Evolutionary conservation across 805 yeast genomes (phyloP).

Genomic region (Ogataea neopini): DNA sequence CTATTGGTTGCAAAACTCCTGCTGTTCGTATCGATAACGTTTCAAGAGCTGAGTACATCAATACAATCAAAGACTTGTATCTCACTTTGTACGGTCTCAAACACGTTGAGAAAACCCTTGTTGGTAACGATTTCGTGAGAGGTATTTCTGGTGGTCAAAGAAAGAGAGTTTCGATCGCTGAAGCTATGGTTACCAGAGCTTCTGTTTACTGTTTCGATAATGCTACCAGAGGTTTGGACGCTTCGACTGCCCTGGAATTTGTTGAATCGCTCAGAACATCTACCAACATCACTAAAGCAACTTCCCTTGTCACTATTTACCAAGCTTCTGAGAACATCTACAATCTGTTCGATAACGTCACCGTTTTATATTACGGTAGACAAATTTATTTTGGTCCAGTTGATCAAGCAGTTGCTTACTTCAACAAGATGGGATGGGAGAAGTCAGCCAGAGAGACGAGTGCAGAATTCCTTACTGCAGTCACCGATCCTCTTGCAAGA

Average conservation of each 20-base stretch:
- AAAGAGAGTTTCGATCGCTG: conserved; percentile 70
- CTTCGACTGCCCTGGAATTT: conserved; percentile 69
- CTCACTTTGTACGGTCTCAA: conserved; percentile 57
- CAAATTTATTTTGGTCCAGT: conserved; percentile 64
- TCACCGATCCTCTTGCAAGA: conserved; percentile 67
- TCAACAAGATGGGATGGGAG: conserved; percentile 59
- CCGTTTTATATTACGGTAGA: conserved; percentile 58
- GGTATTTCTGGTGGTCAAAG: conserved; percentile 77
- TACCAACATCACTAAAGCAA: conserved; percentile 53
- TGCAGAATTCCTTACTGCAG: conserved; percentile 65
- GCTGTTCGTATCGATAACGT: conserved; percentile 40
- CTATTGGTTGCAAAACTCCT: conserved; percentile 61
- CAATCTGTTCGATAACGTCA: conserved; percentile 59
- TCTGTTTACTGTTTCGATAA: conserved; percentile 65
- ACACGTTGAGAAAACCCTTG: conserved; percentile 62
- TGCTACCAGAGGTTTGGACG: conserved; percentile 70
- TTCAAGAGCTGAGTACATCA: conserved; percentile 42
- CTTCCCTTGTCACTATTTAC: conserved; percentile 67
- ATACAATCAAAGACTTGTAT: conserved; percentile 45
- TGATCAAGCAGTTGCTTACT: conserved; percentile 52
- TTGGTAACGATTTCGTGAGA: conserved; percentile 66
- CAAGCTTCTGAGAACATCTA: conserved; percentile 70
- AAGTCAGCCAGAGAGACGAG: conserved; percentile 67
- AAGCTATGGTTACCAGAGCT: conserved; percentile 55
- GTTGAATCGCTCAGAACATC: conserved; percentile 59